These are phyloP conservation scores for Taphrina betulina DNA, from an alignment of 1,139 yeast genomes.

Conservation along the genomic window DNA sequence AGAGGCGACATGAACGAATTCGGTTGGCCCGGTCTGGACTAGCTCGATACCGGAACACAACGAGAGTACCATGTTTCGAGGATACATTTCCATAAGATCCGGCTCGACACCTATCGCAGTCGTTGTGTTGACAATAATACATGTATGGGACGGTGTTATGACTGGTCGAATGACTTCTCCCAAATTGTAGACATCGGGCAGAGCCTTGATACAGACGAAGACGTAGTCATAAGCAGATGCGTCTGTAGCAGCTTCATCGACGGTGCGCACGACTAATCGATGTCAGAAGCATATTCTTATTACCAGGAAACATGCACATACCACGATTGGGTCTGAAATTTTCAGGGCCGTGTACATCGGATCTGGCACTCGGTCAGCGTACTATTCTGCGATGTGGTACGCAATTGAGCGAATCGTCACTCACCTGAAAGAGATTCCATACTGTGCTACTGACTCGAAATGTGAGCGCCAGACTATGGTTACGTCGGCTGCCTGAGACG, in stretches of 20 bases:
- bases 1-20: slow-evolving; percentile 37
- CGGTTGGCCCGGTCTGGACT: slow-evolving; percentile 39
- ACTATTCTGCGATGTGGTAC: not conserved
- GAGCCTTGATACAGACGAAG: slow-evolving; percentile 67
- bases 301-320: not conserved
- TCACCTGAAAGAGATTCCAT: slow-evolving; percentile 37
- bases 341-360: slow-evolving; percentile 36
- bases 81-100: slow-evolving; percentile 58
- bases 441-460: slow-evolving; percentile 37
- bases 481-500: slow-evolving; percentile 38
- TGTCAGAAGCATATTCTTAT: slow-evolving; percentile 1
- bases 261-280: slow-evolving; percentile 40
- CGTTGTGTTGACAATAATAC: slow-evolving; percentile 46
- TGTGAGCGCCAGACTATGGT: slow-evolving; percentile 39
- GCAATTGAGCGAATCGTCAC: too few relatives aligned
- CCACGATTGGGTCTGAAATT: slow-evolving; percentile 37
- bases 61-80: slow-evolving; percentile 59
- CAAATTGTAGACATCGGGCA: slow-evolving; percentile 63
- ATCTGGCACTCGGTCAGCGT: slow-evolving; percentile 31
- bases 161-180: slow-evolving; percentile 63
- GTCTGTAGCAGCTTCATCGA: slow-evolving; percentile 50
- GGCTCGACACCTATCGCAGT: slow-evolving; percentile 73
- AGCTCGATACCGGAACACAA: slow-evolving; percentile 38
- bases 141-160: slow-evolving; percentile 51
- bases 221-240: slow-evolving; percentile 59